A percentile compares a stretch with the other conserved stretches of the same genome.
phyloP scores from a whole-genome alignment of 495 filamentous ascomycete genomes.

The Aspergillus nidulans region DNA sequence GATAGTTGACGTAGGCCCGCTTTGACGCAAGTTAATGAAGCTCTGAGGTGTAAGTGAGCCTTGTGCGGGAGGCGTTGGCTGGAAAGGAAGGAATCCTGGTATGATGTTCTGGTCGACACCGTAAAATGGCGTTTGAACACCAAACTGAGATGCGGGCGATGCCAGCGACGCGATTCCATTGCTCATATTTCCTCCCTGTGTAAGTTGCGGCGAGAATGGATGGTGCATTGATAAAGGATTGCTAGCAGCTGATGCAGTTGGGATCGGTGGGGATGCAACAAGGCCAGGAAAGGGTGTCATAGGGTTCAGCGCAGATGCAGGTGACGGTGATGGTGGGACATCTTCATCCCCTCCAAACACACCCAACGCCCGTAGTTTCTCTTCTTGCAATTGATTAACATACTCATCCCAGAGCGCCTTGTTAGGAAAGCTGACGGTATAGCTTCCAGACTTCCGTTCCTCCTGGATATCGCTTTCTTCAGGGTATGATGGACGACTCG shows the following conservation, averaged over 20 bases:
- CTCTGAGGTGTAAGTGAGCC: slow-evolving; percentile 43
- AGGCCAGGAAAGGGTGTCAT: slow-evolving; percentile 53
- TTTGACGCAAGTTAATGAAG: slow-evolving; percentile 38
- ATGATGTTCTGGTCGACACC: slow-evolving; percentile 39
- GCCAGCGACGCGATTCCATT: slow-evolving; percentile 56
- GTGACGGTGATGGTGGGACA: slow-evolving; percentile 63
- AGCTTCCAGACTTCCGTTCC: slow-evolving; percentile 49
- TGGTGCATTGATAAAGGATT: slow-evolving; percentile 36
- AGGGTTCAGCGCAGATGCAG: slow-evolving; percentile 62
- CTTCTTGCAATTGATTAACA: slow-evolving; percentile 73
- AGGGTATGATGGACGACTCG: slow-evolving; percentile 73
- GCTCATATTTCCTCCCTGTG: slow-evolving; percentile 52
- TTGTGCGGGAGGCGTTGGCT: slow-evolving; percentile 42
- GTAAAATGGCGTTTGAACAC: slow-evolving; percentile 40
- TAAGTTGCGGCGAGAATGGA: slow-evolving; percentile 43
- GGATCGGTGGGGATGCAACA: slow-evolving; percentile 53
- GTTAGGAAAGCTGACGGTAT: slow-evolving; percentile 72
- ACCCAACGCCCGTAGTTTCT: slow-evolving; percentile 85
- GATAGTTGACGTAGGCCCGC: slow-evolving; percentile 22
- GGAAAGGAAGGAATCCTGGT: slow-evolving; percentile 39
- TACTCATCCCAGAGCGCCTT: slow-evolving; percentile 76
- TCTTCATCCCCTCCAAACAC: slow-evolving; percentile 75
- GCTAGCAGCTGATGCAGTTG: slow-evolving; percentile 40
- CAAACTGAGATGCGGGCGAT: slow-evolving; percentile 50
- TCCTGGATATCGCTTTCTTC: slow-evolving; percentile 53